A percentile compares a stretch with the other conserved stretches of the same genome.
Evolutionary conservation across 2,329 filamentous ascomycete species (phyloP).

Genomic region (Trichoderma hamatum): DNA sequence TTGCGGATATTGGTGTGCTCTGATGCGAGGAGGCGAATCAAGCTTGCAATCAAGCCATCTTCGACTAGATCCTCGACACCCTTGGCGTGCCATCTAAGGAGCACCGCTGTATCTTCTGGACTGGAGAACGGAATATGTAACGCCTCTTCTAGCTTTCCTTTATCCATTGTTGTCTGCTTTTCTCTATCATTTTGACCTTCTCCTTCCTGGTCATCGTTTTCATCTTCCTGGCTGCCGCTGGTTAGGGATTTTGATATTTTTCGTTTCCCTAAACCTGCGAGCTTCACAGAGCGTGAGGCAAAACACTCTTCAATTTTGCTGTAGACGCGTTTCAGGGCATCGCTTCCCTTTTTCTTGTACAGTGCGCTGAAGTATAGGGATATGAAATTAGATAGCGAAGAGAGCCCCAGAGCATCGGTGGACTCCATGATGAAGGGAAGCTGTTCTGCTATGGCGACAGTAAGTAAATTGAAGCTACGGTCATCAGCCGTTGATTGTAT

Average conservation of each 20-base stretch:
- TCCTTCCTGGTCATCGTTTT: constrained; percentile 5
- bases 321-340: constrained; percentile 35
- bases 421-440: constrained; percentile 67
- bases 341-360: constrained; percentile 52
- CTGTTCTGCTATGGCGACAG: constrained; percentile 75
- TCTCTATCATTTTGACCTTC: constrained; percentile 10
- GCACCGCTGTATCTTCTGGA: constrained; percentile 55
- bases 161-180: constrained; percentile 35
- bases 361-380: constrained; percentile 59
- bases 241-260: constrained; percentile 16
- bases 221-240: constrained; percentile 30
- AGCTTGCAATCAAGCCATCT: constrained; percentile 69
- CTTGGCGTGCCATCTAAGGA: constrained; percentile 72
- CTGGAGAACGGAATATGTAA: constrained; percentile 53
- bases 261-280: constrained; percentile 30
- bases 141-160: constrained; percentile 53
- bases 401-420: constrained; percentile 47
- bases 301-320: constrained; percentile 40
- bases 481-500: constrained; percentile 27
- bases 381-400: constrained; percentile 60
- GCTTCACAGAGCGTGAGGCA: constrained; percentile 33
- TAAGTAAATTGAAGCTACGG: constrained; percentile 60
- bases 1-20: constrained; percentile 73
- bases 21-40: constrained; percentile 78
- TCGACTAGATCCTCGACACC: constrained; percentile 78